Evolutionary conservation across 2,329 filamentous ascomycete species (phyloP), one percentile per base, ranked within the genome.

Genomic region (Colletotrichum ledebouriae): DNA sequence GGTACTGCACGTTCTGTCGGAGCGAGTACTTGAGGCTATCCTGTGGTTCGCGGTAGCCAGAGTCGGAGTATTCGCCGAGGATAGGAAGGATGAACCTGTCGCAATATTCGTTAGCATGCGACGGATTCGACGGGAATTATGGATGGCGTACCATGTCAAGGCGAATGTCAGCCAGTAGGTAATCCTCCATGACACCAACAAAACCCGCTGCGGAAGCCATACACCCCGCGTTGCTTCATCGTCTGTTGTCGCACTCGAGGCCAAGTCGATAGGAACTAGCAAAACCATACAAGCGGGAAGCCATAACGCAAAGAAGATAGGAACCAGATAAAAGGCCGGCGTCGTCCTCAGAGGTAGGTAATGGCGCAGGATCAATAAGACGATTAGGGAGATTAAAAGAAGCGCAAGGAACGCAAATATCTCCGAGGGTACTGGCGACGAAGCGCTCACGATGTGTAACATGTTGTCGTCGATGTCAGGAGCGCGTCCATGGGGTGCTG

Each of bases 91-190:
- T 94, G 70, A 94, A 88, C 92, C 92, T 94, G 73, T 50, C 62
- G 49, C 11, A 39, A 25, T 6, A 57, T 66, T 56, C 15, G 33
- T 68, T 20, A 62, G 65, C 34, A 20, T 56, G 50, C 20, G 37
- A 44, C 67, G 63, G 9, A 67, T 17, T 55, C 29, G 49, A 20
- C 4, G 29, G n/a, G 22, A 15, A 13, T 11, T 17, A 4, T 15
- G 2, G 44, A 9, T 13, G 22, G 73, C 85, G 58, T 83, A 95
- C 96, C 96, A 99, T 63, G 95, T 98, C 75, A 99, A 82, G 58
- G 90, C 89, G 81, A 99, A 99, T 0, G 95, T 98, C 63, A 99
- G 85, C 96, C 96, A 99, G 81, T 99, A 99, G 20, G 92, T 91
- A 72, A 99, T 95, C 76, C 95, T 89, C 96, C 96, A 99, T 66